Evolutionary conservation across 148 eudicot species (phyloP), one percentile per base, ranked within the genome.

Genomic region (Arctostaphylos glauca): DNA sequence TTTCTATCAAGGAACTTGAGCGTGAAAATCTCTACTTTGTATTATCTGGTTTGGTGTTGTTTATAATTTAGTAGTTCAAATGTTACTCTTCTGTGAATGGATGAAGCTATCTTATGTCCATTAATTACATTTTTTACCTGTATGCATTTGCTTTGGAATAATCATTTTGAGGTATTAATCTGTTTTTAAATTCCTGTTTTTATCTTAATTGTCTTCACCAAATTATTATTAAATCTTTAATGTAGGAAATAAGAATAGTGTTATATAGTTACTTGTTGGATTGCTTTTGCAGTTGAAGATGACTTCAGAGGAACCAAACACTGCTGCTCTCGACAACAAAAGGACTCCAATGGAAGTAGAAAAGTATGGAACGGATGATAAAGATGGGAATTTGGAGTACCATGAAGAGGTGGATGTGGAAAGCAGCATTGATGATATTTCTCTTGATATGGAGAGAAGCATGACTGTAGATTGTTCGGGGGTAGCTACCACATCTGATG

Each of bases 251-350:
- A 83, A 49, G 74, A 6, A 46, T n/a, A n/a, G 41, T 80, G 49
- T 59, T 31, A 31, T 56, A 19, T 53, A 56, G 71, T 74, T 19
- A 73, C 83, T 80, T 80, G 21, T 84, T 64, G 47, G 44, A 31
- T 80, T 83, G 72, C 53, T 86, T 82, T 80, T 87, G 83, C 95
- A 96, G 97, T 56, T 86, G 53, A 96, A 94, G 88, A 91, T 81
- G 88, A 77, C 74, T 76, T 75, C 81, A 52, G 90, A 85, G 73
- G 89, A 82, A 59, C 54, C 74, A 58, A 81, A 74, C 81, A 77
- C 77, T 71, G 71, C 16, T 78, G 77, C 85, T 79, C 64, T 71
- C 46, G 85, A 78, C 50, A 78, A 78, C 59, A 87, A 88, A 82
- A 74, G 49, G 68, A 82, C 59, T 80, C 83, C 83, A 75, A 78